phyloP scores from a whole-genome alignment of 73 alveolate species.

The Paramecium primaurelia region DNA sequence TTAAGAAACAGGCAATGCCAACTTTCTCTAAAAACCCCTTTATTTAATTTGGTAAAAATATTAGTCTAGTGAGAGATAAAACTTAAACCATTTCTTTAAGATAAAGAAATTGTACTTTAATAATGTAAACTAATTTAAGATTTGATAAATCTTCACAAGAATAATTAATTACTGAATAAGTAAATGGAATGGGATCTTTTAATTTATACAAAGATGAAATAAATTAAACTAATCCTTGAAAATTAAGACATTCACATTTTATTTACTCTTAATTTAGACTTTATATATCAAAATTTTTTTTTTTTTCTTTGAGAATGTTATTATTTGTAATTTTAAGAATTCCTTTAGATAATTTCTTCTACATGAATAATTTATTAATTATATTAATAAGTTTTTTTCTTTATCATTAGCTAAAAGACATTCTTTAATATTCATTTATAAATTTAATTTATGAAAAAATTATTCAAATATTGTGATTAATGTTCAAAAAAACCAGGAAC shows the following conservation, averaged over 20 bases:
- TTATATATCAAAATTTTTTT: too few relatives aligned
- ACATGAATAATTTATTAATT: too few relatives aligned
- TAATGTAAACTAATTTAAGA: background rate
- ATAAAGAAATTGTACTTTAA: background rate
- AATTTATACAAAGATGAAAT: background rate
- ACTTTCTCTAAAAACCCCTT: constrained; percentile 24
- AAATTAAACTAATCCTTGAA: background rate
- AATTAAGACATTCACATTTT: background rate
- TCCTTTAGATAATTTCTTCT: too few relatives aligned
- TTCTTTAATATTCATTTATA: background rate
- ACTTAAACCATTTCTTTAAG: background rate
- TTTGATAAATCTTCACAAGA: constrained; percentile 38
- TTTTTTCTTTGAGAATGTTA: too few relatives aligned
- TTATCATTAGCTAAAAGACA: background rate
- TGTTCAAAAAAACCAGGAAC: background rate
- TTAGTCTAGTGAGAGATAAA: background rate
- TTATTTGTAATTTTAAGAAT: too few relatives aligned
- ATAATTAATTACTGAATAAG: background rate
- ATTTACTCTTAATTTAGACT: background rate
- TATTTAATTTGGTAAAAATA: background rate
- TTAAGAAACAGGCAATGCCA: constrained; percentile 11
- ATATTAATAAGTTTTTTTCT: too few relatives aligned
- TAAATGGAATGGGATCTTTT: background rate
- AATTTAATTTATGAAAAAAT: background rate
- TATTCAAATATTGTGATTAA: background rate